Evolutionary conservation across 306 rosid genomes (phyloP).

Genomic region (Acacia confusa): DNA sequence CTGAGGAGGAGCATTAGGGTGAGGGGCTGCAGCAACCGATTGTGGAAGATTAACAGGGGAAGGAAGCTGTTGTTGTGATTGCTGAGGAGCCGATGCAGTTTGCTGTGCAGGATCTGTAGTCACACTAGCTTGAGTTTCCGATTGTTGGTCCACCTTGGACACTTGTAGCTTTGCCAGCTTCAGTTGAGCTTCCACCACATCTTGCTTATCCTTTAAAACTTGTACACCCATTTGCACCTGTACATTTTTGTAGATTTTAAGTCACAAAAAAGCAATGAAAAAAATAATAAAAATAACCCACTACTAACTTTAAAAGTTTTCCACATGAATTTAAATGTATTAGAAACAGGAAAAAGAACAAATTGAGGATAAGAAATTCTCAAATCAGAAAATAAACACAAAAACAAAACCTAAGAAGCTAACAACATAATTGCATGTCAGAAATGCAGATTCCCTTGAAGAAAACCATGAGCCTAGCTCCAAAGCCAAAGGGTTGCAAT

Average conservation of each 20-base stretch:
- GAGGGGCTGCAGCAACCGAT: slow-evolving; percentile 49
- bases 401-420: neutral
- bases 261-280: slow-evolving; percentile 26
- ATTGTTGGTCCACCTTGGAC: slow-evolving; percentile 50
- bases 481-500: neutral
- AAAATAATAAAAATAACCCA: neutral
- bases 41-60: slow-evolving; percentile 47
- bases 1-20: slow-evolving; percentile 69
- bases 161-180: slow-evolving; percentile 61
- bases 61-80: slow-evolving; percentile 59
- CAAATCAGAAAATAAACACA: neutral
- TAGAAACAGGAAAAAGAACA: neutral
- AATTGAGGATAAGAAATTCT: neutral
- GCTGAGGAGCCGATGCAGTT: slow-evolving; percentile 62
- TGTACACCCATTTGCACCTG: slow-evolving; percentile 88
- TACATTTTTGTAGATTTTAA: slow-evolving; percentile 34
- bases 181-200: slow-evolving; percentile 59
- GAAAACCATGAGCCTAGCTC: neutral
- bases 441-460: neutral
- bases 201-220: slow-evolving; percentile 71
- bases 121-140: slow-evolving; percentile 40
- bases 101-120: slow-evolving; percentile 47
- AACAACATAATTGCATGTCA: neutral
- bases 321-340: neutral
- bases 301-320: neutral